A percentile compares a stretch with the other conserved stretches of the same genome.
Evolutionary conservation across 2,329 filamentous ascomycete genomes (phyloP).

Genomic region (Ophiostoma ips): DNA sequence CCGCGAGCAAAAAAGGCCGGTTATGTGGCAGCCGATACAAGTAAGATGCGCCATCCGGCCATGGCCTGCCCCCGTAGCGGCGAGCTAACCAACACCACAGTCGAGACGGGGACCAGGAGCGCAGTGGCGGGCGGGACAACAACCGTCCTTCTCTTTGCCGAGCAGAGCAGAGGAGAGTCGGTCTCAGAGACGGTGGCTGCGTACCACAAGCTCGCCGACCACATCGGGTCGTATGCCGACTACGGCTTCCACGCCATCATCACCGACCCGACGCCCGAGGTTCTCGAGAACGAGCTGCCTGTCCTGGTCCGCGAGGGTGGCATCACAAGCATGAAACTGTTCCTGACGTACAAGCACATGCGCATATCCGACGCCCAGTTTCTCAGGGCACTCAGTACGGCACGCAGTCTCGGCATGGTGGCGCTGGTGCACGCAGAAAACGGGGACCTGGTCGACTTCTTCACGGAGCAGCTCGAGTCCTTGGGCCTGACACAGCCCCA

Average conservation of each 20-base stretch:
- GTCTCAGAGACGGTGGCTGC: conserved; percentile 53
- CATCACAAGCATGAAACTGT: conserved; percentile 34
- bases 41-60: background rate
- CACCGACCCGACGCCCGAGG: conserved; percentile 27
- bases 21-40: conserved; percentile 16
- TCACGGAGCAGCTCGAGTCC: conserved; percentile 19
- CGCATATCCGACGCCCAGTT: conserved; percentile 34
- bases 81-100: background rate
- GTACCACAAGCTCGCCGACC: conserved; percentile 51
- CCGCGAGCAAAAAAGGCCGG: conserved; percentile 14
- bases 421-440: conserved; percentile 50
- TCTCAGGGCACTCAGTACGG: conserved; percentile 33
- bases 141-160: conserved; percentile 42
- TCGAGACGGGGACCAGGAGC: conserved; percentile 31
- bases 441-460: conserved; percentile 37
- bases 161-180: conserved; percentile 32
- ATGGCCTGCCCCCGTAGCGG: background rate
- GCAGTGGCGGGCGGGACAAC: conserved; percentile 45
- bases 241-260: conserved; percentile 41
- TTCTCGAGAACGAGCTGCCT: conserved; percentile 21
- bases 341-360: conserved; percentile 36
- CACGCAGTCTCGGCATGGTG: conserved; percentile 31
- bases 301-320: conserved; percentile 18
- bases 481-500: conserved; percentile 22
- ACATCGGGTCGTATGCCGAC: conserved; percentile 40